Base-by-base conservation (phyloP, 2,329 filamentous ascomycete genomes). In the Fusarium burgessii region DNA sequence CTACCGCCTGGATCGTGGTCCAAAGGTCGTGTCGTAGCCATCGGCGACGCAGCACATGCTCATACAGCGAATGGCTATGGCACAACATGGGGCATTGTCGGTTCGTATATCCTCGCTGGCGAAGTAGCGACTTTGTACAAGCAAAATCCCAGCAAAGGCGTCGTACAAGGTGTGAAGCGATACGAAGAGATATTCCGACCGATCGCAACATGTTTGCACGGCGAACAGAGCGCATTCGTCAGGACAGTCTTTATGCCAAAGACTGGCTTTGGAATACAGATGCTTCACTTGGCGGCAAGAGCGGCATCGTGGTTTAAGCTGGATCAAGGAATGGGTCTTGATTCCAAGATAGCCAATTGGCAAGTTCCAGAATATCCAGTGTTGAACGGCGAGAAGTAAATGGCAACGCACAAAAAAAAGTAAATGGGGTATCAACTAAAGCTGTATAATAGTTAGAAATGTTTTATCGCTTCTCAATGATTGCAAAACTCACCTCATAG, bases 151-250 rank as follows among this genome's bases (percentile, higher is more conserved):
- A 40, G 38, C 11, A 54, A n/a, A 2, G 64, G 63, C 9, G 63
- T 70, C 6, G 35, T 70, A 1, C 62, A 57, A n/a, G 66, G 43
- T 3, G 55, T 55, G 5, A 70, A 66, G 23, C 47, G 33, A 14
- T 70, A 70, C 13, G 66, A 70, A 7, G 61, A 65, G 11, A 3
- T 42, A 13, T 71, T 51, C 14, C 50, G 68, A 2, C 68, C 68
- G 1, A 52, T 71, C 40, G 58, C 62, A 11, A 59, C 58, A 2
- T 36, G 42, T 38, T 17, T 25, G 23, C 58, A 71, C 4, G 58
- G 68, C 9, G 50, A 41, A 0, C 35, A 36, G 1, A 50, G 32
- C 4, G 25, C 11, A 1, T 8, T 43, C 6, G 20, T 3, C 18
- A 71, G n/a, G n/a, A 12, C 41, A 0, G 5, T 64, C 0, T 66